A percentile compares a stretch with the other conserved stretches of the same genome.
phyloP scores from a whole-genome alignment of 192 early-diverging fungal species.

The Coemansia sp. region DNA sequence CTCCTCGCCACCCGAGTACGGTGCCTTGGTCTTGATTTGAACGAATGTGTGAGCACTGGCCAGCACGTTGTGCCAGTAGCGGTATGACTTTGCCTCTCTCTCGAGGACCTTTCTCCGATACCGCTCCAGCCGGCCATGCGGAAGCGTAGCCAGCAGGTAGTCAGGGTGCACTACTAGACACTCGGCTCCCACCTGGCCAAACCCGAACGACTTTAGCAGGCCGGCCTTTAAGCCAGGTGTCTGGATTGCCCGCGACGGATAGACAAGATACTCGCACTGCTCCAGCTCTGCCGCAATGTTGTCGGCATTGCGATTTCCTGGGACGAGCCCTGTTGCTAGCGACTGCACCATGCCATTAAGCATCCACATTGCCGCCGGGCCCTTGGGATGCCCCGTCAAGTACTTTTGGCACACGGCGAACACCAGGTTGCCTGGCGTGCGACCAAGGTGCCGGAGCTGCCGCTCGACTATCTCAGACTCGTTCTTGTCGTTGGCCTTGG shows the following conservation, averaged over 20 bases:
- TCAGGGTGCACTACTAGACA: conserved; percentile 68
- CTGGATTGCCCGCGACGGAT: conserved; percentile 66
- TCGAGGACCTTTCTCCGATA: conserved; percentile 2
- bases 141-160: conserved; percentile 56
- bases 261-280: conserved; percentile 78
- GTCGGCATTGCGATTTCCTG: conserved; percentile 86
- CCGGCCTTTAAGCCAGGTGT: conserved; percentile 63
- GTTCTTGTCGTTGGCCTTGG: conserved; percentile 94
- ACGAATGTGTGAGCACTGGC: conserved; percentile 19
- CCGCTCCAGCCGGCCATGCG: conserved; percentile 4
- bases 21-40: conserved; percentile 23
- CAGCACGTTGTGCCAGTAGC: conserved; percentile 40
- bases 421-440: conserved; percentile 75
- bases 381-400: conserved; percentile 94
- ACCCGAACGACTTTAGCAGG: conserved; percentile 71
- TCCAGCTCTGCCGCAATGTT: conserved; percentile 56
- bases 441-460: conserved; percentile 84
- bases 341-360: conserved; percentile 87
- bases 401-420: conserved; percentile 89
- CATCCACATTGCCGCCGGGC: conserved; percentile 95
- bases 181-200: conserved; percentile 78
- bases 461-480: conserved; percentile 83
- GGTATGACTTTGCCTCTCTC: conserved; percentile 17
- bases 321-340: conserved; percentile 80
- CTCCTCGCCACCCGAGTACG: conserved; percentile 24